phyloP scores from a whole-genome alignment of 148 eudicot genomes.

The Mesembryanthemum crystallinum region DNA sequence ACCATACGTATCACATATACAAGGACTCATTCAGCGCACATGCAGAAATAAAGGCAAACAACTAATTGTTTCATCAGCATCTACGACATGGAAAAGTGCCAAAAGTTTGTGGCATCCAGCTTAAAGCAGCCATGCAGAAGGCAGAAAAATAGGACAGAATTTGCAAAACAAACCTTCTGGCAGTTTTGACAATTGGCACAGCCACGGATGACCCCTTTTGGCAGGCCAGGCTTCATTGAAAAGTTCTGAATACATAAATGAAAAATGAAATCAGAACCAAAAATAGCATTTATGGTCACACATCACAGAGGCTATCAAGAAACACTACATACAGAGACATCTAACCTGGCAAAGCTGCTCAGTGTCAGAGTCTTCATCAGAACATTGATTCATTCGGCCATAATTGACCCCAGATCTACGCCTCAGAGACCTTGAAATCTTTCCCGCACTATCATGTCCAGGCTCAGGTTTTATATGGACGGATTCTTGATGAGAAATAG shows the following conservation, averaged over 20 bases:
- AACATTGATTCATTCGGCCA: constrained; percentile 42
- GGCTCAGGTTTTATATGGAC: constrained; percentile 39
- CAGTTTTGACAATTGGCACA: constrained; percentile 69
- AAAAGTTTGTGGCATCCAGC: background rate
- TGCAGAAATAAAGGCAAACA: background rate
- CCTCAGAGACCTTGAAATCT: constrained; percentile 48
- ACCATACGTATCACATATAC: background rate
- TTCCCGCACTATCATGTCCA: constrained; percentile 41
- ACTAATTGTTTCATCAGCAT: background rate
- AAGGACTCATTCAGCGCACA: background rate
- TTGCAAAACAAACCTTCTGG: constrained; percentile 64
- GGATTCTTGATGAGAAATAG: constrained; percentile 42
- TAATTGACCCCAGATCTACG: constrained; percentile 54
- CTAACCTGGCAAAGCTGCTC: constrained; percentile 59
- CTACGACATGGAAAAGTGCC: background rate
- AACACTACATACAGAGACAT: background rate
- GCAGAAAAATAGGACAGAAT: background rate
- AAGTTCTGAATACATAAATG: constrained; percentile 44
- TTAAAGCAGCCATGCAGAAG: background rate
- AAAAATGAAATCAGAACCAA: background rate
- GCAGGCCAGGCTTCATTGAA: constrained; percentile 46
- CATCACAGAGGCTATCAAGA: constrained; percentile 1
- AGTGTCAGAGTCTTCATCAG: constrained; percentile 59
- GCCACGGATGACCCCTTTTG: constrained; percentile 92
- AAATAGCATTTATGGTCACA: background rate